These are phyloP conservation scores for Oldenlandia corymbosa DNA, from an alignment of 257 asterid species.

Conservation along the genomic window DNA sequence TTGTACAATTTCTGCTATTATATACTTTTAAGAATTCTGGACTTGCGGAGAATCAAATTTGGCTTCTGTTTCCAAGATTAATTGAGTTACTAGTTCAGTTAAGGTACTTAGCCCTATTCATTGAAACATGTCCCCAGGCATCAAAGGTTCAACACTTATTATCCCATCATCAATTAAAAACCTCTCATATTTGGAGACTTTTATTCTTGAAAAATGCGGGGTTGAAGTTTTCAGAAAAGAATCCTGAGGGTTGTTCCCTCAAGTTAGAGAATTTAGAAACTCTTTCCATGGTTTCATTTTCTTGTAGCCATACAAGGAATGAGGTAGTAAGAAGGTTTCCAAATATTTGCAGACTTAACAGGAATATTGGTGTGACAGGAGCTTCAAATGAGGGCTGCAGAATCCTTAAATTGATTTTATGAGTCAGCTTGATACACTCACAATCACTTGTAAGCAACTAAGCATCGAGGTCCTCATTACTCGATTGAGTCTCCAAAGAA, in stretches of 20 bases:
- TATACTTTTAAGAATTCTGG: too few relatives aligned
- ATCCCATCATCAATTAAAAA: background rate
- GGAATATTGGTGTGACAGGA: background rate
- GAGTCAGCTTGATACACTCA: background rate
- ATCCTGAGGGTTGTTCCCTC: background rate
- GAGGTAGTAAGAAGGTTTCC: constrained; percentile 3
- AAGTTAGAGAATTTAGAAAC: background rate
- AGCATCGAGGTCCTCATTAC: too few relatives aligned
- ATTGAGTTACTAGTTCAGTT: background rate
- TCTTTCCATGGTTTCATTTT: background rate
- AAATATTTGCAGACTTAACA: background rate
- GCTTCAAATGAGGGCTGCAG: background rate
- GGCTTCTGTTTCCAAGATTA: too few relatives aligned
- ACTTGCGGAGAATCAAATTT: too few relatives aligned
- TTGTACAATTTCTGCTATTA: too few relatives aligned
- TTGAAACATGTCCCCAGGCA: too few relatives aligned
- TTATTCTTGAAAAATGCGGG: background rate
- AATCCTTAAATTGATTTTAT: background rate
- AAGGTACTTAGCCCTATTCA: background rate
- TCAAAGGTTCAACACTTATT: background rate
- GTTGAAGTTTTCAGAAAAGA: background rate
- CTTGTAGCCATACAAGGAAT: background rate
- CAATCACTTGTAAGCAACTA: background rate
- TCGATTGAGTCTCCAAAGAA: background rate
- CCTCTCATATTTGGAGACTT: constrained; percentile 1